A percentile compares a stretch with the other conserved stretches of the same genome.
These are phyloP conservation scores for Knoxia roxburghii DNA, from an alignment of 257 asterid genomes.

Conservation along the genomic window DNA sequence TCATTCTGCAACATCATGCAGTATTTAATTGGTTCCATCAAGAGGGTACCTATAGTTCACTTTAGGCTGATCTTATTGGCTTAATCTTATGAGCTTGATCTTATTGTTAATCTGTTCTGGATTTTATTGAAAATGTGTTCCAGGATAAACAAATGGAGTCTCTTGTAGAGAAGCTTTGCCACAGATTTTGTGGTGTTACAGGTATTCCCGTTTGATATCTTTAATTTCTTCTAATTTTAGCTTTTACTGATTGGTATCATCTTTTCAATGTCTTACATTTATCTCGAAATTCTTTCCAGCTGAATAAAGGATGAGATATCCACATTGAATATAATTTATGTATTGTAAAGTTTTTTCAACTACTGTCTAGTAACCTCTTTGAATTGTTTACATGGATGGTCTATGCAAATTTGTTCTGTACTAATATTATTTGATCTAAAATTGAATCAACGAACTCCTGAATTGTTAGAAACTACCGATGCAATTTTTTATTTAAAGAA, in stretches of 20 bases:
- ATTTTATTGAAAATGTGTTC: slow-evolving; percentile 15
- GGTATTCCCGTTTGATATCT: slow-evolving; percentile 37
- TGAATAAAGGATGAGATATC: neutral
- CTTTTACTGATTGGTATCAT: slow-evolving; percentile 16
- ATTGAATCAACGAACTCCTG: neutral
- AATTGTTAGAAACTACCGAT: neutral
- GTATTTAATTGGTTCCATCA: slow-evolving; percentile 77
- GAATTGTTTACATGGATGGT: neutral
- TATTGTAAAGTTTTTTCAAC: neutral
- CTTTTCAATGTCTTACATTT: slow-evolving; percentile 12
- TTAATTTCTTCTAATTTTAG: neutral
- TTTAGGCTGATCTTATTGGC: neutral
- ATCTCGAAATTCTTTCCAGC: too few species aligned
- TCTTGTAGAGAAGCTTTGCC: slow-evolving; percentile 94
- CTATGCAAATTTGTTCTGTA: neutral
- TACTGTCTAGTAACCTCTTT: neutral
- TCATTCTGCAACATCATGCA: slow-evolving; percentile 97
- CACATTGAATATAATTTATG: neutral
- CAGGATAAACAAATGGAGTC: slow-evolving; percentile 99
- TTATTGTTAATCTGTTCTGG: slow-evolving; percentile 5
- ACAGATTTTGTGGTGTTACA: slow-evolving; percentile 82
- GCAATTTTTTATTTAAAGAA: neutral
- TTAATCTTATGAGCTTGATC: neutral
- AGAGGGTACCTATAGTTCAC: slow-evolving; percentile 51
- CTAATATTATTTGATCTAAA: neutral